Evolutionary conservation across 2,329 filamentous ascomycete genomes (phyloP).

Genomic region (Setomelanomma holmii): DNA sequence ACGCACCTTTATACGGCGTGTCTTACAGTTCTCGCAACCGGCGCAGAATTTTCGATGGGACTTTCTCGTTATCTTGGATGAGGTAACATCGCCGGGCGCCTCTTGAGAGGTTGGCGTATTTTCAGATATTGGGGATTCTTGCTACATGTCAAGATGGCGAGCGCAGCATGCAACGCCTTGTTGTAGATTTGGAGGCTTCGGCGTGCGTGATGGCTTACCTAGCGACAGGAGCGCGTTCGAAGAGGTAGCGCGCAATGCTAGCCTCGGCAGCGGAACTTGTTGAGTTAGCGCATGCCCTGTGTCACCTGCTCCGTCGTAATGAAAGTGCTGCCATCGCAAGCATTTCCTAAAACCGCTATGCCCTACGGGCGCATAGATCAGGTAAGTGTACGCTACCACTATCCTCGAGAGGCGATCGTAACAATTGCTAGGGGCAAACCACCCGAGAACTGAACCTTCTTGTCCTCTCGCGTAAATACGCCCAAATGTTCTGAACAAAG

Average conservation of each 20-base stretch:
- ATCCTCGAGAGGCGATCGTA: too few species aligned
- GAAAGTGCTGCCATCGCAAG: slow-evolving; percentile 4
- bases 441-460: too few species aligned
- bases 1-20: slow-evolving; percentile 34
- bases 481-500: too few species aligned
- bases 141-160: slow-evolving; percentile 22
- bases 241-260: neutral
- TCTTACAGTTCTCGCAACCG: slow-evolving; percentile 39
- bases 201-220: too few species aligned
- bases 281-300: neutral
- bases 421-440: too few species aligned
- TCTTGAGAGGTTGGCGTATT: slow-evolving; percentile 6
- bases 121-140: slow-evolving; percentile 23
- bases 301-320: too few species aligned
- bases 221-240: neutral
- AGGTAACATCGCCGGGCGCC: slow-evolving; percentile 2
- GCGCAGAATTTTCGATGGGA: slow-evolving; percentile 38
- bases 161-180: too few species aligned
- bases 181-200: too few species aligned
- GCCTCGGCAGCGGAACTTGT: neutral
- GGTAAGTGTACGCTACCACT: too few species aligned
- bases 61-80: slow-evolving; percentile 25
- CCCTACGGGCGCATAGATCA: too few species aligned
- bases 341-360: too few species aligned
- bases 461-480: too few species aligned